These are phyloP conservation scores for Phlyctochytrium bullatum DNA, from an alignment of 192 early-diverging fungal genomes.

Conservation along the genomic window DNA sequence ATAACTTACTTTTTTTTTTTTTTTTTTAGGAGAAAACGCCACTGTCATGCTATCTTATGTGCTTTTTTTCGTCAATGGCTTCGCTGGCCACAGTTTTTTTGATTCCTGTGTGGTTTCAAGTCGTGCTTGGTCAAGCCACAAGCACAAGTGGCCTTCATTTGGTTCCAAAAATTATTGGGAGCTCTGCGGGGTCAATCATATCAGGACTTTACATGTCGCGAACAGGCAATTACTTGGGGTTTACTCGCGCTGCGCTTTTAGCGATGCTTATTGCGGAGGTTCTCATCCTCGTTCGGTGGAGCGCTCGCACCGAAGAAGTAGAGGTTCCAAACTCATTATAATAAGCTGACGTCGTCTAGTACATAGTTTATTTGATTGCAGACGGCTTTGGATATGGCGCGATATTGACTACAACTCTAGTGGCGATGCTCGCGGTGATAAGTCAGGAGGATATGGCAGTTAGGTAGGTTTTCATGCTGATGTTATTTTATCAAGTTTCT, in stretches of 20 bases:
- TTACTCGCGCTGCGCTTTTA: background rate
- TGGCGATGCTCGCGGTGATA: conserved; percentile 9
- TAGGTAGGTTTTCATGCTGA: background rate
- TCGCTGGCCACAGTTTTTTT: conserved; percentile 10
- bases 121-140: conserved; percentile 2
- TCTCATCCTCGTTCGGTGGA: background rate
- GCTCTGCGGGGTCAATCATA: background rate
- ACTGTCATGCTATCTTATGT: background rate
- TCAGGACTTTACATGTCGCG: conserved; percentile 11
- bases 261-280: background rate
- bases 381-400: conserved; percentile 25
- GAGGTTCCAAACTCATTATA: background rate
- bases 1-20: background rate
- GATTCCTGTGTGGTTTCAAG: conserved; percentile 14
- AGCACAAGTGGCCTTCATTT: conserved; percentile 4
- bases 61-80: conserved; percentile 4
- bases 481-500: background rate
- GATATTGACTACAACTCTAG: conserved; percentile 1
- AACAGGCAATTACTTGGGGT: background rate
- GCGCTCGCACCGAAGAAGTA: background rate
- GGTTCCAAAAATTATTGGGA: conserved; percentile 10
- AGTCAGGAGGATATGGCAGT: background rate
- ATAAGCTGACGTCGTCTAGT: background rate
- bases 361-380: background rate
- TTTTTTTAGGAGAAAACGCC: background rate